phyloP scores from a whole-genome alignment of 176 grass and related monocot genomes.

The Eleusine coracana region DNA sequence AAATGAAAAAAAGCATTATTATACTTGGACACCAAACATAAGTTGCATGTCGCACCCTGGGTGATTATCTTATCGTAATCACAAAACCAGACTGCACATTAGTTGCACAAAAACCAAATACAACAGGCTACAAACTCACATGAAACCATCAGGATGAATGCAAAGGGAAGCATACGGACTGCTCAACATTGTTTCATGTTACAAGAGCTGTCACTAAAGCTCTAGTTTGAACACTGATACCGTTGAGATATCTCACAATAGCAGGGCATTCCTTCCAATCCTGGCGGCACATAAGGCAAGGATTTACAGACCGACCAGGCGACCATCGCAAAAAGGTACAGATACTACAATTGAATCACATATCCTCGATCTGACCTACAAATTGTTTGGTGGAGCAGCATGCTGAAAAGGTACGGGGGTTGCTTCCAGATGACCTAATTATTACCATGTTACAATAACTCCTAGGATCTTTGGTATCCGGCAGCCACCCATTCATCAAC shows the following conservation, averaged over 20 bases:
- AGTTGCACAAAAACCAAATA: not conserved
- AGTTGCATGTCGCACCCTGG: too few species aligned
- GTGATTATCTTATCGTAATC: too few species aligned
- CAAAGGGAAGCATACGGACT: not conserved
- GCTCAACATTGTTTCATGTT: not conserved
- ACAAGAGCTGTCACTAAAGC: not conserved
- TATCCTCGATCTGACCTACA: slow-evolving; percentile 8
- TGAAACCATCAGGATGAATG: not conserved
- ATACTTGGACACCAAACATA: too few species aligned
- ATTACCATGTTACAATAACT: slow-evolving; percentile 31
- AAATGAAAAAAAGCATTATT: too few species aligned
- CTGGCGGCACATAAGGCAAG: slow-evolving; percentile 20
- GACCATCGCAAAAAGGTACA: not conserved
- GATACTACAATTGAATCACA: slow-evolving; percentile 9
- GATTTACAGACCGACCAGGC: slow-evolving; percentile 12
- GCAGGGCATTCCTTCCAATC: not conserved
- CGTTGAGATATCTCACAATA: slow-evolving; percentile 24
- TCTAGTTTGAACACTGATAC: not conserved
- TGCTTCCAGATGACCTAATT: not conserved
- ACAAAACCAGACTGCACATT: not conserved
- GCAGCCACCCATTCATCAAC: not conserved
- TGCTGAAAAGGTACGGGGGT: not conserved
- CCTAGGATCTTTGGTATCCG: not conserved
- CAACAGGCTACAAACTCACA: not conserved
- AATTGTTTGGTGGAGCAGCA: not conserved